Evolutionary conservation across 352 stramenopile species (phyloP).

Genomic region (Phytopythium delawarense): DNA sequence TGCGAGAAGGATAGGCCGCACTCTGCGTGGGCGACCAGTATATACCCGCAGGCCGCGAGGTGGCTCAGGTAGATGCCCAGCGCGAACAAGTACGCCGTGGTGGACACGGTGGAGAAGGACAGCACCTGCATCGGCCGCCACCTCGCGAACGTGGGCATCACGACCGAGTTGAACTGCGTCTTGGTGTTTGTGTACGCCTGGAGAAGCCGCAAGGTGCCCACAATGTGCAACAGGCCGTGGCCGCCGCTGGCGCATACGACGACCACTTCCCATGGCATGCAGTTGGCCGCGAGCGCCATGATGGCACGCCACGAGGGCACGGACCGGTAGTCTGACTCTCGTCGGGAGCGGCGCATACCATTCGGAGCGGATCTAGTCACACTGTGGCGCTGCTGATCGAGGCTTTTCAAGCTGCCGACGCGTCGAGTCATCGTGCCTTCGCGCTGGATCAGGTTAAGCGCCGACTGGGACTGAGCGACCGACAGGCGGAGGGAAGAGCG

Average conservation of each 20-base stretch:
- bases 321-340: neutral
- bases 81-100: constrained; percentile 36
- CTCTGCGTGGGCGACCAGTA: constrained; percentile 47
- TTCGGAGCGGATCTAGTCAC: neutral
- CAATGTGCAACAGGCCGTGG: constrained; percentile 44
- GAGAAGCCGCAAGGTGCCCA: constrained; percentile 23
- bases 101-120: constrained; percentile 44
- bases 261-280: constrained; percentile 37
- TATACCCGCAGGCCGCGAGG: constrained; percentile 50
- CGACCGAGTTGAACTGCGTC: constrained; percentile 15
- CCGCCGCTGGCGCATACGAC: constrained; percentile 14
- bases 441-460: constrained; percentile 1
- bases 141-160: constrained; percentile 19
- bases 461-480: neutral
- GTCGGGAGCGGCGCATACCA: neutral
- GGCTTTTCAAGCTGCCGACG: neutral
- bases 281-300: constrained; percentile 17
- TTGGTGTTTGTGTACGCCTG: constrained; percentile 14
- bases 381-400: neutral
- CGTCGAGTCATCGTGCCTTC: constrained; percentile 9
- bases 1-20: constrained; percentile 34
- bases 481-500: neutral
- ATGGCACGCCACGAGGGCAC: neutral
- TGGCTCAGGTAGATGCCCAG: constrained; percentile 57
- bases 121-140: constrained; percentile 22